Percentiles rank a stretch among this genome's conserved stretches.
phyloP scores from a whole-genome alignment of 257 asterid species.

The Nicotiana tomentosiformis region DNA sequence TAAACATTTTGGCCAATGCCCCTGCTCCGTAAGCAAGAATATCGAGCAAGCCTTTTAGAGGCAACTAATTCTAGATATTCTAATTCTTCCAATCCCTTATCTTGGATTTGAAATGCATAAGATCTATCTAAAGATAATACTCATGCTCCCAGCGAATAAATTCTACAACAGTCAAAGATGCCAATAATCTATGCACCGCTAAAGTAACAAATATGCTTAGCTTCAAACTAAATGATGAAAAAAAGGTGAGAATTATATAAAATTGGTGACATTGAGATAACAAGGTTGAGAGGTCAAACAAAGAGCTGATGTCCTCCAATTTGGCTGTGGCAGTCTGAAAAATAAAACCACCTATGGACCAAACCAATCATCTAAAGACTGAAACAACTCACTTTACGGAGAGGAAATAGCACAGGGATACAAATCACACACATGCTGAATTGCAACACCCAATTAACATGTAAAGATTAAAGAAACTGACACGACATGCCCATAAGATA shows the following conservation, averaged over 20 bases:
- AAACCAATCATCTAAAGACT: slow-evolving; percentile 25
- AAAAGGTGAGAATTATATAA: neutral
- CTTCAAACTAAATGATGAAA: neutral
- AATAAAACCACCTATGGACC: slow-evolving; percentile 55
- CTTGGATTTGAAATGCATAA: neutral
- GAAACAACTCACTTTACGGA: slow-evolving; percentile 14
- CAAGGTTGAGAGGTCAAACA: slow-evolving; percentile 5
- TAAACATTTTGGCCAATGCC: neutral
- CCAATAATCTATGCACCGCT: neutral
- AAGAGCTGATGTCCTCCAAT: slow-evolving; percentile 7
- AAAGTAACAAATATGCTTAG: neutral
- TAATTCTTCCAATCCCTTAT: neutral
- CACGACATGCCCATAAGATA: slow-evolving; percentile 24
- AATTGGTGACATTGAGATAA: neutral
- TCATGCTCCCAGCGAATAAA: neutral
- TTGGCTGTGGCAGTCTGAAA: slow-evolving; percentile 26
- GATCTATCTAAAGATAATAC: neutral
- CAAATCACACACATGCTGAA: slow-evolving; percentile 24
- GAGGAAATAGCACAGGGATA: slow-evolving; percentile 11
- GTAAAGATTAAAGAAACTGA: slow-evolving; percentile 22
- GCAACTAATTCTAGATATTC: neutral
- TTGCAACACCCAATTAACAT: slow-evolving; percentile 27
- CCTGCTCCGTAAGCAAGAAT: neutral
- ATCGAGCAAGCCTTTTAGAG: neutral
- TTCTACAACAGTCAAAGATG: neutral